Evolutionary conservation across 192 early-diverging fungal species (phyloP).

Genomic region (Obelidium mucronatum): DNA sequence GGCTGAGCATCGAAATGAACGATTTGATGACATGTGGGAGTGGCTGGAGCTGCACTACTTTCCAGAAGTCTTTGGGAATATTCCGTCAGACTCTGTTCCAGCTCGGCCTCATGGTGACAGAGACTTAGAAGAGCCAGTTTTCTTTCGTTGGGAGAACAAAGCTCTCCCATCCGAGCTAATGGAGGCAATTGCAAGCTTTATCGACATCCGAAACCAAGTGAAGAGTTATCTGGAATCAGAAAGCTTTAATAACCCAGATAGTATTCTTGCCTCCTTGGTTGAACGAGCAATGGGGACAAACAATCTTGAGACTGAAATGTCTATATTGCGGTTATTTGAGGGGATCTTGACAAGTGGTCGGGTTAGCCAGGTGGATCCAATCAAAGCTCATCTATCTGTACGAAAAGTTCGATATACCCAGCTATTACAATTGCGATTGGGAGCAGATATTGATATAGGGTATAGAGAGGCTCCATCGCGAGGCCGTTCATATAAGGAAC

Average conservation of each 20-base stretch:
- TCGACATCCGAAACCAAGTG: background rate
- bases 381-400: background rate
- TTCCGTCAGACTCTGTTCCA: background rate
- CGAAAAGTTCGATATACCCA: background rate
- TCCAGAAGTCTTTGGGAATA: background rate
- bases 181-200: background rate
- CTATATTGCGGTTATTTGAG: background rate
- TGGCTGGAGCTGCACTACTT: background rate
- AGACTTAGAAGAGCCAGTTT: background rate
- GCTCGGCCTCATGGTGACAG: background rate
- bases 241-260: background rate
- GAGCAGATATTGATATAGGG: background rate
- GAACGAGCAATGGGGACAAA: background rate
- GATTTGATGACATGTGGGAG: background rate
- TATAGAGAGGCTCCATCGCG: background rate
- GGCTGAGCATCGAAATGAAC: background rate
- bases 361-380: background rate
- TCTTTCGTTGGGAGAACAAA: background rate
- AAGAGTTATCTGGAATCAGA: background rate
- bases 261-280: background rate
- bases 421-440: background rate
- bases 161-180: background rate
- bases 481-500: background rate
- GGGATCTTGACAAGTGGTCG: background rate
- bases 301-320: background rate